These are phyloP conservation scores for Acanthamoeba castellanii DNA, from an alignment of 208 protist species.

Conservation along the genomic window DNA sequence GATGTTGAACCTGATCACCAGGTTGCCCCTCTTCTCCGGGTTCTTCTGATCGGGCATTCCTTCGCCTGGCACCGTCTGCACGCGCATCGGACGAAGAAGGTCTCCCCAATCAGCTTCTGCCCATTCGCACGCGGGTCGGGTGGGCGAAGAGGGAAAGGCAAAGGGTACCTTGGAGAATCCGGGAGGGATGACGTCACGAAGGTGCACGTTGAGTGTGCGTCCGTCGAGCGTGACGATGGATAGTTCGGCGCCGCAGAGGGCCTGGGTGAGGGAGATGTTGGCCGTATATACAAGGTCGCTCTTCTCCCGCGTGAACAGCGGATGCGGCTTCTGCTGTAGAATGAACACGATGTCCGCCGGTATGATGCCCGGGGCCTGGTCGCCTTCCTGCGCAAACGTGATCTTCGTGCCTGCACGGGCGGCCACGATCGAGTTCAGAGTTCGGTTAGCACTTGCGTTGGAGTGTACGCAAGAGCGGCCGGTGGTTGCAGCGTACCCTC, in stretches of 20 bases:
- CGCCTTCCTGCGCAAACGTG: conserved; percentile 90
- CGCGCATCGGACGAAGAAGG: neutral
- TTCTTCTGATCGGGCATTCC: conserved; percentile 46
- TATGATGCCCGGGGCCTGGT: conserved; percentile 87
- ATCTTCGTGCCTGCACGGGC: conserved; percentile 92
- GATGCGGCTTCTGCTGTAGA: conserved; percentile 95
- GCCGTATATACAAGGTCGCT: conserved; percentile 89
- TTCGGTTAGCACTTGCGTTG: neutral
- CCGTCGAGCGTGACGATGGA: conserved; percentile 78
- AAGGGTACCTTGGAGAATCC: neutral
- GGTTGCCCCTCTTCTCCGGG: conserved; percentile 14
- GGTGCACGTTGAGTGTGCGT: conserved; percentile 32
- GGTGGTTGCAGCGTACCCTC: conserved; percentile 85
- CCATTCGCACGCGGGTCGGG: neutral
- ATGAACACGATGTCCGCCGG: conserved; percentile 97
- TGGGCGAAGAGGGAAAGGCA: neutral
- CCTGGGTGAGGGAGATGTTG: conserved; percentile 78
- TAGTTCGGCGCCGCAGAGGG: conserved; percentile 70
- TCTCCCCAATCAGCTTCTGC: too few relatives aligned
- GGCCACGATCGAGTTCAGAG: neutral
- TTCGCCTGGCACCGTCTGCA: conserved; percentile 1
- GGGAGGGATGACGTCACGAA: conserved; percentile 79
- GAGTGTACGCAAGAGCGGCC: neutral
- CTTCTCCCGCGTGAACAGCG: conserved; percentile 92
- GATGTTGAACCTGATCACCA: conserved; percentile 29